Evolutionary conservation across 1,284 basidiomycete genomes (phyloP), one percentile per base, ranked within the genome.

Genomic region (Puccinia horiana): DNA sequence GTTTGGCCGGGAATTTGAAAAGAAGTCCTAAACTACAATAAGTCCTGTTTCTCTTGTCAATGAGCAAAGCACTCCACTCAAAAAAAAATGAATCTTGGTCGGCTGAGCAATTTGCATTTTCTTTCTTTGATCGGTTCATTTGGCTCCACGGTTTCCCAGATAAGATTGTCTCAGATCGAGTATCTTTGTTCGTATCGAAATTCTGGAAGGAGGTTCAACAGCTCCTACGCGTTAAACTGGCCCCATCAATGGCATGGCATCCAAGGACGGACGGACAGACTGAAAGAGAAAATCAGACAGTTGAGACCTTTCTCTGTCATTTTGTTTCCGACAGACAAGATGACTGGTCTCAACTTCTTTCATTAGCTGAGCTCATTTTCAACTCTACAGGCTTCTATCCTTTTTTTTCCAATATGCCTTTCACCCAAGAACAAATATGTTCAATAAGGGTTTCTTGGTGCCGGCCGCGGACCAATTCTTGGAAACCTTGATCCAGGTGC

Each of bases 391-490:
- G 80, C 2, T 76, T 70, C 8, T 86, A 89, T 0, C 89, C 89
- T 0, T 90, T 90, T 85, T 87, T 85, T 58, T 87, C 87, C 87
- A 88, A 74, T 84, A 85, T 26, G 88, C 86, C 16, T 88, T 85
- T 70, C 83, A 87, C 70, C 88, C 88, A 12, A 12, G 76, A 18
- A 29, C 86, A 32, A 79, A 67, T 12, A 37, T 35, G 20, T 44
- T 67, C 1, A 29, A 35, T 20, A 20, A 49, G 4, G 26, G 56
- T 9, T 78, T 61, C 3, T 4, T 16, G 11, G 56, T 67, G 6
- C 76, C 76, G 0, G 44, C 23, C 0, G 76, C 61, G 0, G 35
- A 78, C 14, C n/a, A 49, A 0, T 67, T 67, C 29, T 29, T 67
- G 12, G 20, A 35, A 14, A 32, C 42, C 6, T 20, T 78, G 1